Conservation (phyloP, 2,329 filamentous ascomycete species). For the Pseudogymnoascus sp. region DNA sequence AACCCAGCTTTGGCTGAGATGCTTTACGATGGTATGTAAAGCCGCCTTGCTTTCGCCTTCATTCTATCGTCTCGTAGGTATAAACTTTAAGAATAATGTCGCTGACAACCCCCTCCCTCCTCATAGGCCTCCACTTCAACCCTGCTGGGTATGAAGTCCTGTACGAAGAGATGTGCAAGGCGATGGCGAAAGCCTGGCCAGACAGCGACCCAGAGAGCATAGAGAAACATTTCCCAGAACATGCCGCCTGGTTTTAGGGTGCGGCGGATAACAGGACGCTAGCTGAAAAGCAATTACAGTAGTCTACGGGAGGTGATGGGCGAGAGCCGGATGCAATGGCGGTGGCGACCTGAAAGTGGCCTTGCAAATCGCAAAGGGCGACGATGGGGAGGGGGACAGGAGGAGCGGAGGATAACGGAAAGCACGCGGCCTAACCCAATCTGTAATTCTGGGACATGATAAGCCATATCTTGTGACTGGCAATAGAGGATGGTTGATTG, state of each 20-base stretch:
- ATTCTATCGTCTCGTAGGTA: constrained; percentile 35
- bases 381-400: no score
- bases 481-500: neutral
- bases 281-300: neutral
- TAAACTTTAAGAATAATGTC: constrained; percentile 24
- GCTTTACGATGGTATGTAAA: constrained; percentile 22
- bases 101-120: constrained; percentile 33
- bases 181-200: constrained; percentile 40
- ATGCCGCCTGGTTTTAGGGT: neutral
- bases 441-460: neutral
- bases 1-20: neutral
- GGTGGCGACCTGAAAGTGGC: neutral
- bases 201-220: constrained; percentile 15
- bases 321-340: neutral
- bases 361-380: neutral
- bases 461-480: neutral
- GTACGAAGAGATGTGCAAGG: constrained; percentile 40
- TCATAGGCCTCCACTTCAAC: constrained; percentile 55
- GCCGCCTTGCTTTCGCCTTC: neutral
- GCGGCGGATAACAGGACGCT: neutral
- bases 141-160: constrained; percentile 47
- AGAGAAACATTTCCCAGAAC: constrained; percentile 2
- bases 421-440: neutral
- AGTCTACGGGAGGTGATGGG: neutral
- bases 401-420: neutral